Evolutionary conservation across 75 land plant species (phyloP).

Genomic region (Picea glauca): DNA sequence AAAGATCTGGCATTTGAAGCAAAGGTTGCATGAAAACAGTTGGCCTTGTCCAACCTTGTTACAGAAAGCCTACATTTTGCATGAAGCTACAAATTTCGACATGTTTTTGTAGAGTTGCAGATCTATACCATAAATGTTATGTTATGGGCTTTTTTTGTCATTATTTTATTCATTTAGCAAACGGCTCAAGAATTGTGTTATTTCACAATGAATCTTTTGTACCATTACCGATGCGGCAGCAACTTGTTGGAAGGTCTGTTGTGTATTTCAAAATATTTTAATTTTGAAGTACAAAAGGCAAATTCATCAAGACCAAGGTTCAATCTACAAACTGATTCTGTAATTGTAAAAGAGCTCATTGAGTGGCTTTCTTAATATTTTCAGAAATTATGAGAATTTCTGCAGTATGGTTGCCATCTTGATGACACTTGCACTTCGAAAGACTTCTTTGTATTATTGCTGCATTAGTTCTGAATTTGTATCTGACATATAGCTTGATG

Average conservation of each 20-base stretch:
- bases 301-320: not conserved
- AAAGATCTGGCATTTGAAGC: constrained; percentile 30
- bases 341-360: constrained; percentile 2
- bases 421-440: not conserved
- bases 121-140: not conserved
- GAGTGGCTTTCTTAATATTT: not conserved
- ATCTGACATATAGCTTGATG: not conserved
- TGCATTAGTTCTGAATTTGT: not conserved
- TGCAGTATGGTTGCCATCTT: not conserved
- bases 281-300: not conserved
- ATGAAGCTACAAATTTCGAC: not conserved
- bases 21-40: constrained; percentile 23
- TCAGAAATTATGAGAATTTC: constrained; percentile 4
- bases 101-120: not conserved
- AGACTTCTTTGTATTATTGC: not conserved
- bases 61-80: not conserved
- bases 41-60: not conserved
- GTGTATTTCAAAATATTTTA: not conserved
- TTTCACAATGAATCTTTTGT: not conserved
- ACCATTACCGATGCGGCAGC: not conserved
- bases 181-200: constrained; percentile 1
- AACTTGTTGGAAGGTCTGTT: not conserved
- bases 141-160: not conserved
- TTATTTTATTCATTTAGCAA: not conserved
- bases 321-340: not conserved